These are phyloP conservation scores for Xerocomus potaroensis DNA, from an alignment of 768 basidiomycete species.

Conservation along the genomic window DNA sequence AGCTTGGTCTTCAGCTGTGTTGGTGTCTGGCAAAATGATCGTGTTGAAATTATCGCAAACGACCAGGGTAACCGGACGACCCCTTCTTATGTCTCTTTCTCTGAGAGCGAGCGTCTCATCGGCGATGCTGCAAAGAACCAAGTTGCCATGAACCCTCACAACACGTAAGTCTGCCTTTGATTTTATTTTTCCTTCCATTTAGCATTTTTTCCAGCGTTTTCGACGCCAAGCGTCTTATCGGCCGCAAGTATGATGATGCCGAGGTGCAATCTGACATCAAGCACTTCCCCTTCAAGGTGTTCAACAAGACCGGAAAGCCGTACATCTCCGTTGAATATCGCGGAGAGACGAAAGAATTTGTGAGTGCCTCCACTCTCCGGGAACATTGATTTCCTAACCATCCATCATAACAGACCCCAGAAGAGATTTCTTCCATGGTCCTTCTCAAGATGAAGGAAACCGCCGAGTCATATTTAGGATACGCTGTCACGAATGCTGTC, in stretches of 20 bases:
- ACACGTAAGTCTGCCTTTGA: slow-evolving; percentile 48
- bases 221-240: slow-evolving; percentile 97
- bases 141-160: slow-evolving; percentile 96
- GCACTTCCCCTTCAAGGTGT: slow-evolving; percentile 93
- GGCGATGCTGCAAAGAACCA: slow-evolving; percentile 99
- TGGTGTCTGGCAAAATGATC: slow-evolving; percentile 99
- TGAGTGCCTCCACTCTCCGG: slow-evolving; percentile 35
- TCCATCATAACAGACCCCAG: slow-evolving; percentile 65
- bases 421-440: slow-evolving; percentile 98
- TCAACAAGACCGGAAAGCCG: slow-evolving; percentile 85
- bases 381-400: not conserved
- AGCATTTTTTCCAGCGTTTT: slow-evolving; percentile 61
- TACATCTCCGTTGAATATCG: slow-evolving; percentile 89
- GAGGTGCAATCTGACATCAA: slow-evolving; percentile 83
- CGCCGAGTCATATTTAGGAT: slow-evolving; percentile 93
- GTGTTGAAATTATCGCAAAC: slow-evolving; percentile 97
- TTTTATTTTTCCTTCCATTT: not conserved
- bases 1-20: slow-evolving; percentile 64
- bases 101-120: slow-evolving; percentile 93
- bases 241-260: slow-evolving; percentile 80
- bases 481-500: slow-evolving; percentile 81
- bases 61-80: slow-evolving; percentile 95
- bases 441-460: slow-evolving; percentile 98
- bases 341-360: slow-evolving; percentile 91
- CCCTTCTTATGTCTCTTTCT: slow-evolving; percentile 94